phyloP scores from a whole-genome alignment of 441 rosid species.

The Theobroma grandiflorum region DNA sequence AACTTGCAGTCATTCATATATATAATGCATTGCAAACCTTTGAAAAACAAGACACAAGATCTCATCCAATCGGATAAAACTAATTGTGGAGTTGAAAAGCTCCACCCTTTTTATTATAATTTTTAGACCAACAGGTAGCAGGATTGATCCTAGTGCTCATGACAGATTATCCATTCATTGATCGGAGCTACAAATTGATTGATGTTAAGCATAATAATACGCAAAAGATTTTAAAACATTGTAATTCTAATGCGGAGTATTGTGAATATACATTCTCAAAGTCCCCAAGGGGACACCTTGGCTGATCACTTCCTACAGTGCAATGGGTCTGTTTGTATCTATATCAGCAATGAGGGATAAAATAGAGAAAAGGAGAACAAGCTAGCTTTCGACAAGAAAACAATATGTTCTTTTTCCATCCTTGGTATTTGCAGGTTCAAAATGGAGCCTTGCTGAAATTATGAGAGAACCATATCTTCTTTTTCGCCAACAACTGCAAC shows the following conservation, averaged over 20 bases:
- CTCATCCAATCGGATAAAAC: too few species aligned
- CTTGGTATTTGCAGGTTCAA: background rate
- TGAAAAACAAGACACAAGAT: too few species aligned
- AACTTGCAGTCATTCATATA: too few species aligned
- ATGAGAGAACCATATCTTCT: too few species aligned
- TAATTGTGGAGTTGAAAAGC: too few species aligned
- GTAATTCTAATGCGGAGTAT: background rate
- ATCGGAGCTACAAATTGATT: background rate
- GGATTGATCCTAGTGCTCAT: too few species aligned
- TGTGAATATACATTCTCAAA: background rate
- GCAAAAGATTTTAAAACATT: background rate
- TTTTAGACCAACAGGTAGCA: too few species aligned
- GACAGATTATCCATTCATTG: too few species aligned
- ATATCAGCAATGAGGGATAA: background rate
- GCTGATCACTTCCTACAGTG: background rate
- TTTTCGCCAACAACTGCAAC: conserved; percentile 11
- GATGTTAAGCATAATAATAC: background rate
- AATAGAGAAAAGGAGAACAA: background rate
- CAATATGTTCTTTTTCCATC: background rate
- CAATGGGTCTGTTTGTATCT: background rate
- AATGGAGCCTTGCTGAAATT: background rate
- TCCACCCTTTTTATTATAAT: too few species aligned
- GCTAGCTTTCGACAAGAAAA: background rate
- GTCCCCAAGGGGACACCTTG: background rate
- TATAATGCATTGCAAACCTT: too few species aligned